Conservation (phyloP, 1,284 basidiomycete genomes). For the Hypsizygus ulmarius region DNA sequence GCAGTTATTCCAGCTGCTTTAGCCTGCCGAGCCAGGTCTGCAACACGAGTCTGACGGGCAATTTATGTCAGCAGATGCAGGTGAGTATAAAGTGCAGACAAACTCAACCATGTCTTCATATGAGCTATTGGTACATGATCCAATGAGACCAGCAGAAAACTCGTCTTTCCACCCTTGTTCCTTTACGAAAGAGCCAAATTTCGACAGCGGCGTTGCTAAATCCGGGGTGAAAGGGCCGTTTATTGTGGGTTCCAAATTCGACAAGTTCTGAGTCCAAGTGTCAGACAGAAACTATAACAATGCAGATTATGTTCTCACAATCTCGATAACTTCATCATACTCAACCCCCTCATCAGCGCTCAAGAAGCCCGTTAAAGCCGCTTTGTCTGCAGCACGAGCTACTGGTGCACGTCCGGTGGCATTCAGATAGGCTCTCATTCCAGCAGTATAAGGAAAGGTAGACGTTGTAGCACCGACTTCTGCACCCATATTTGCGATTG, state of each 20-base stretch:
- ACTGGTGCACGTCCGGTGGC: conserved; percentile 91
- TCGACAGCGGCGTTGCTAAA: conserved; percentile 91
- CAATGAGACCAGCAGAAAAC: conserved; percentile 90
- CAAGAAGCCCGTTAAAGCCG: conserved; percentile 79
- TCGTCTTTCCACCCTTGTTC: conserved; percentile 91
- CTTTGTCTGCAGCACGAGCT: conserved; percentile 83
- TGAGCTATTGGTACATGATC: conserved; percentile 97
- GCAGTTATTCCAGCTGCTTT: conserved; percentile 78
- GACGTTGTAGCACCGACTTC: conserved; percentile 99
- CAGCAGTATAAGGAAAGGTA: conserved; percentile 91
- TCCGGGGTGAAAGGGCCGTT: conserved; percentile 99
- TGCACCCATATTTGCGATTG: conserved; percentile 98
- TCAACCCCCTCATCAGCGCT: conserved; percentile 86
- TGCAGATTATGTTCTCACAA: conserved; percentile 52
- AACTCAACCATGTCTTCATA: conserved; percentile 85
- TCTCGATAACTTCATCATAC: conserved; percentile 94
- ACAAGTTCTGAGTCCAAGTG: conserved; percentile 63
- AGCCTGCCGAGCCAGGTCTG: conserved; percentile 90
- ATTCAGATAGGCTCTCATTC: conserved; percentile 88
- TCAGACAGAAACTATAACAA: conserved; percentile 2
- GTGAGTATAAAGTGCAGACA: background rate
- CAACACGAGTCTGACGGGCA: conserved; percentile 72
- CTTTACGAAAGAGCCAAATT: conserved; percentile 80
- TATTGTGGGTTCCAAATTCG: conserved; percentile 90
- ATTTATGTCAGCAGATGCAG: conserved; percentile 1